These are phyloP conservation scores for Penicillium herquei DNA, from an alignment of 495 filamentous ascomycete genomes.

Conservation along the genomic window DNA sequence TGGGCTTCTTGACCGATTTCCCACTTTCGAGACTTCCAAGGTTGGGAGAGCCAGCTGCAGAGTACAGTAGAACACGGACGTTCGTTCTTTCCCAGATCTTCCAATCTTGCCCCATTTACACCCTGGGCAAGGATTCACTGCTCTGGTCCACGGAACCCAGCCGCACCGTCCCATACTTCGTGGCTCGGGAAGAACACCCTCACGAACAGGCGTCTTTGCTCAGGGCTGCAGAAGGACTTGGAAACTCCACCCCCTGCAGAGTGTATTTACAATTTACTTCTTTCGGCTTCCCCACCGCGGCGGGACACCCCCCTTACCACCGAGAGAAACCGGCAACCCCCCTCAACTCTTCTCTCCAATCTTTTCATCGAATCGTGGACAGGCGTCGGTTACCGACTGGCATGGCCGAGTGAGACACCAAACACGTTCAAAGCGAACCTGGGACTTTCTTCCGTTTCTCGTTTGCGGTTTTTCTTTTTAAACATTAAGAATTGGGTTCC, in stretches of 20 bases:
- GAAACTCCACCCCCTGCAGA: slow-evolving; percentile 21
- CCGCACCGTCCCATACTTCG: slow-evolving; percentile 15
- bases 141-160: slow-evolving; percentile 16
- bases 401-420: slow-evolving; percentile 33
- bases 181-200: slow-evolving; percentile 14
- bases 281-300: slow-evolving; percentile 27
- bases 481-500: slow-evolving; percentile 24
- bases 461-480: slow-evolving; percentile 7
- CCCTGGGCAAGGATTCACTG: too few species aligned
- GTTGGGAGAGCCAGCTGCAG: background rate
- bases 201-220: background rate
- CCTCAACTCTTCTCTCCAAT: slow-evolving; percentile 7
- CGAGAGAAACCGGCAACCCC: slow-evolving; percentile 11
- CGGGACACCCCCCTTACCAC: slow-evolving; percentile 18
- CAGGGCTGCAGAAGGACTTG: background rate
- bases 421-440: slow-evolving; percentile 11
- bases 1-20: background rate
- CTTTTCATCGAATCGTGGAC: slow-evolving; percentile 3
- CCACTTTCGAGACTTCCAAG: background rate
- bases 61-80: too few species aligned
- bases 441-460: slow-evolving; percentile 6
- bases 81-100: background rate
- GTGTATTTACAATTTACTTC: slow-evolving; percentile 42
- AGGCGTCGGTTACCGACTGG: slow-evolving; percentile 22
- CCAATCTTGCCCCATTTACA: background rate